A percentile compares a stretch with the other conserved stretches of the same genome.
Conservation (phyloP, 805 yeast species). For the Lipomyces yamanashiensis region DNA sequence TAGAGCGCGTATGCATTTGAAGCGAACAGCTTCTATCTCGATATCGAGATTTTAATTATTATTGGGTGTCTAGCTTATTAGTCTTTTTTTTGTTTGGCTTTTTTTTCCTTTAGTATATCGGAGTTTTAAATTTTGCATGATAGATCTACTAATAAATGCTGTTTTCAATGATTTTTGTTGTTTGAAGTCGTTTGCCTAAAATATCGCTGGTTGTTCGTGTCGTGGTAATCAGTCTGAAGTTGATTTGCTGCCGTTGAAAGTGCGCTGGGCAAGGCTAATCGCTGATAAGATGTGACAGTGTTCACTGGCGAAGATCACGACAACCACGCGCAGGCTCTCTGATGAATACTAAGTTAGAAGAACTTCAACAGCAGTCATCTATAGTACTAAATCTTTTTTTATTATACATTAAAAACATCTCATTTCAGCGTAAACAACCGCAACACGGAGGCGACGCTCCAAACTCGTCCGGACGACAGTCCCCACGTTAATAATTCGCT, state of each 20-base stretch:
- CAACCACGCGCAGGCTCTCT: too few species aligned
- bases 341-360: too few species aligned
- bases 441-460: too few species aligned
- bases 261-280: background rate
- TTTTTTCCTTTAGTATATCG: background rate
- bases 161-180: background rate
- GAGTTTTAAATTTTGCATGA: constrained; percentile 9
- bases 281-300: too few species aligned
- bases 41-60: background rate
- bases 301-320: too few species aligned
- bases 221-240: background rate
- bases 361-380: too few species aligned
- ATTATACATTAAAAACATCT: too few species aligned
- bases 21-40: background rate
- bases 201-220: too few species aligned
- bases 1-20: background rate
- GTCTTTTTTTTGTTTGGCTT: constrained; percentile 1
- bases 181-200: background rate
- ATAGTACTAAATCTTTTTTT: too few species aligned
- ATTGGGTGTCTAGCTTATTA: constrained; percentile 1
- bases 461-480: background rate
- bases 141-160: background rate
- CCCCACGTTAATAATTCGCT: constrained; percentile 1
- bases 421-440: too few species aligned
- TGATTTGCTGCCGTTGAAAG: background rate